Conservation (phyloP, 768 basidiomycete genomes). For the Hygrophorus pudorinus region DNA sequence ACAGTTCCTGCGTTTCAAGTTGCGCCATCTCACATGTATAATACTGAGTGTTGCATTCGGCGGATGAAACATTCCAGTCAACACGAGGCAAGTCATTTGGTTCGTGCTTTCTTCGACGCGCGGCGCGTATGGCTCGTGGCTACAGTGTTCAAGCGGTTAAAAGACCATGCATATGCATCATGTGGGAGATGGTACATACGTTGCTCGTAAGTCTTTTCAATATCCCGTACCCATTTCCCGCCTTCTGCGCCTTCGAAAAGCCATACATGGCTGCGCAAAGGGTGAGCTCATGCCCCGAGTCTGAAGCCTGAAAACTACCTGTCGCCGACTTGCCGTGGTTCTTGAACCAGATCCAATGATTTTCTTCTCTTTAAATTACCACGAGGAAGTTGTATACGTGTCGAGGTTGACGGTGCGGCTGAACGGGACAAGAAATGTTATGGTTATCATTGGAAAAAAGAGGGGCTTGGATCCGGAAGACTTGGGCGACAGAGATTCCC, state of each 20-base stretch:
- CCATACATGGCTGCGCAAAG: conserved; percentile 66
- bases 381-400: conserved; percentile 20
- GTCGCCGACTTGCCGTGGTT: conserved; percentile 48
- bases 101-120: background rate
- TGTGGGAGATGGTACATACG: background rate
- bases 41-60: too few species aligned
- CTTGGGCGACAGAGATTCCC: conserved; percentile 12
- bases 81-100: background rate
- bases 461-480: conserved; percentile 18
- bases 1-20: too few species aligned
- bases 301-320: conserved; percentile 37
- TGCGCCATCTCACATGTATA: too few species aligned
- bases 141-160: too few species aligned
- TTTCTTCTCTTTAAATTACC: conserved; percentile 41
- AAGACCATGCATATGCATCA: too few species aligned
- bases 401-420: conserved; percentile 9
- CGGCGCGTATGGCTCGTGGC: background rate
- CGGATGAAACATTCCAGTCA: too few species aligned
- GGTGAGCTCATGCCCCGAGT: conserved; percentile 1
- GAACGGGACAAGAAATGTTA: conserved; percentile 20
- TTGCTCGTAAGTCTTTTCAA: conserved; percentile 20
- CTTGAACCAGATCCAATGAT: conserved; percentile 31
- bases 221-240: conserved; percentile 58
- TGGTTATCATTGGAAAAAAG: conserved; percentile 20
- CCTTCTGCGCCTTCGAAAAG: conserved; percentile 79